Base-by-base conservation (phyloP, 208 protist species). In the Leishmania mexicana region DNA sequence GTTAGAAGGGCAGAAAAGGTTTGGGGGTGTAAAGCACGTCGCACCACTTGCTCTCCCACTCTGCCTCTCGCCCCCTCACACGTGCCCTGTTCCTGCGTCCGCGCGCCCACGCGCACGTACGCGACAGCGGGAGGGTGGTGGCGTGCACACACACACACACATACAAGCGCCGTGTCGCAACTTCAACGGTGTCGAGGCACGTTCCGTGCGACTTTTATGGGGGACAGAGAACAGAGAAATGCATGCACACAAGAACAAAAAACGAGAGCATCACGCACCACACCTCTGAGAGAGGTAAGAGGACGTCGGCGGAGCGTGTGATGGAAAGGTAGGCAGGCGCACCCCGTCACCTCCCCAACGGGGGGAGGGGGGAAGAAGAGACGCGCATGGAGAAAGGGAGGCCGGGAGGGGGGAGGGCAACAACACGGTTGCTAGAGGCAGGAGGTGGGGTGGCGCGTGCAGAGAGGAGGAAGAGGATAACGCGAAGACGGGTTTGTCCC, bases 401-500 rank as follows among this genome's bases (percentile, higher is more conserved):
- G 19, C 7, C 17, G 24, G 8, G 57, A 24, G 57, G 11, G 7
- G 13, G 13, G 24, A 62, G 49, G 13, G 57, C 51, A 54, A 13
- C 45, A 49, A 49, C 45, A 11, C 51, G 51, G 15, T 21, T 54
- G 17, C 51, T 54, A 21, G 51, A 54, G 51, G 51, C 0, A 54
- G 51, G 17, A 4, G 51, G 51, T 21, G 15, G 51, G 15, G 51
- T 6, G 51, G 35, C 28, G 31, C 53, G 58, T 31, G 58, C n/a
- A 31, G 58, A 64, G 28, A 64, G 10, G 58, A 35, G 70, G 45
- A 54, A 49, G 42, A 82, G 71, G 65, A 74, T 40, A 73, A 65
- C 74, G 65, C 53, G 53, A 81, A 76, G 71, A 62, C 70, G 71
- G 68, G 79, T 87, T 71, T 86, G 83, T 79, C 78, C 76, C 67